Base-by-base conservation (phyloP, 345 rosid genomes). In the Trapa incisa region DNA sequence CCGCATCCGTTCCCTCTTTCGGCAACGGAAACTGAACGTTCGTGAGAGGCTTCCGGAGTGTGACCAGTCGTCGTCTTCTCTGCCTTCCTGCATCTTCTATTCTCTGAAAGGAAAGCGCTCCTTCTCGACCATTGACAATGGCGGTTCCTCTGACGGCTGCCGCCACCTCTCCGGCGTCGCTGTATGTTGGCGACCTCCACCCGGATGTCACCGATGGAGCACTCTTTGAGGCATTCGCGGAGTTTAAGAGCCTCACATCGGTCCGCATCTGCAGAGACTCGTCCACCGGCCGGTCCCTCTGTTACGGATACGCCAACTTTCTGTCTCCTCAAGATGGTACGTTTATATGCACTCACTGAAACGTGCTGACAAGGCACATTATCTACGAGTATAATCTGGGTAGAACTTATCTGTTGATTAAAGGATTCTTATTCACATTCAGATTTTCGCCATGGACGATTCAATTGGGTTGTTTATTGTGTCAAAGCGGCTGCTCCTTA, bases 241-340 rank as follows among this genome's bases (percentile, higher is more conserved):
- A 85, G 70, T 85, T 79, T 75, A 77, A 85, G 76, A 80, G 81
- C 75, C 76, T 85, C 16, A 29, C 83, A 22, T 88, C 97, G 33
- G 91, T 85, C 8, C 89, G 89, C 65, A 79, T 88, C 47, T 91
- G 91, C 72, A 74, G 80, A 64, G 92, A 88, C 77, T 76, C 77
- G 17, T 45, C 83, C 48, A 67, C 86, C 14, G 88, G 86, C 45
- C 75, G 85, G 66, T 91, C 92, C 56, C 86, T 85, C 75, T 85
- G 91, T 67, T 91, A 91, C 74, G 95, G 88, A 69, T 91, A 88
- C 80, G 89, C 82, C 74, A 91, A 91, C 89, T 91, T 86, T 50
- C 35, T 85, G 16, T 76, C 83, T 64, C 76, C 72, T n/a, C 82
- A 75, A 2, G 95, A 84, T 10, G 95, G 95, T 86, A 80, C 35